Percentiles rank a stretch among this genome's conserved stretches.
phyloP scores from a whole-genome alignment of 257 asterid species.

The Mitragyna speciosa region DNA sequence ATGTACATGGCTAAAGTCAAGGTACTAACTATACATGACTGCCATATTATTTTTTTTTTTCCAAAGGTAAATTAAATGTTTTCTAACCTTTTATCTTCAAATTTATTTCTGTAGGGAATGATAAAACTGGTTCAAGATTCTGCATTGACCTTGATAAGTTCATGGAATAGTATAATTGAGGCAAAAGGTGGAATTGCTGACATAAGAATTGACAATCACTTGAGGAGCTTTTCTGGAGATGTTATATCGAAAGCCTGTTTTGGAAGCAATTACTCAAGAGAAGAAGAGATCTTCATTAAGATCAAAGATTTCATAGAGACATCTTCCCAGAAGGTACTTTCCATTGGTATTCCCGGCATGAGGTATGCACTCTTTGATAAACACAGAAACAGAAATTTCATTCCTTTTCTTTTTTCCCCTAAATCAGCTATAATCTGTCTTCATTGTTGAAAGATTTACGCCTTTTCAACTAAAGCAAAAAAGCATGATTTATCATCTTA shows the following conservation, averaged over 20 bases:
- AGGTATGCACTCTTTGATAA: background rate
- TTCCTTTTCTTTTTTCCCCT: no score
- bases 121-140: slow-evolving; percentile 12
- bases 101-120: slow-evolving; percentile 12
- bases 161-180: slow-evolving; percentile 7
- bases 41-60: background rate
- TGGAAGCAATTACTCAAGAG: slow-evolving; percentile 37
- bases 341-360: slow-evolving; percentile 14
- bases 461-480: background rate
- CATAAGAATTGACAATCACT: slow-evolving; percentile 17
- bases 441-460: background rate
- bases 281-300: slow-evolving; percentile 34
- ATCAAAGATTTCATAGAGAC: slow-evolving; percentile 32
- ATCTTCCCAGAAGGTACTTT: slow-evolving; percentile 2
- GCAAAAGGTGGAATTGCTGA: slow-evolving; percentile 26
- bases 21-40: slow-evolving; percentile 16
- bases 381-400: no score
- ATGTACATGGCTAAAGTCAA: slow-evolving; percentile 48
- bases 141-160: background rate
- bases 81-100: background rate
- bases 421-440: background rate
- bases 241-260: slow-evolving; percentile 46
- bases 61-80: background rate
- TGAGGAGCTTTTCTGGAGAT: slow-evolving; percentile 30
- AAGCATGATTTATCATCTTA: background rate